Evolutionary conservation across 805 yeast species (phyloP), one percentile per base, ranked within the genome.

Genomic region (Saccharomyces paradoxus): DNA sequence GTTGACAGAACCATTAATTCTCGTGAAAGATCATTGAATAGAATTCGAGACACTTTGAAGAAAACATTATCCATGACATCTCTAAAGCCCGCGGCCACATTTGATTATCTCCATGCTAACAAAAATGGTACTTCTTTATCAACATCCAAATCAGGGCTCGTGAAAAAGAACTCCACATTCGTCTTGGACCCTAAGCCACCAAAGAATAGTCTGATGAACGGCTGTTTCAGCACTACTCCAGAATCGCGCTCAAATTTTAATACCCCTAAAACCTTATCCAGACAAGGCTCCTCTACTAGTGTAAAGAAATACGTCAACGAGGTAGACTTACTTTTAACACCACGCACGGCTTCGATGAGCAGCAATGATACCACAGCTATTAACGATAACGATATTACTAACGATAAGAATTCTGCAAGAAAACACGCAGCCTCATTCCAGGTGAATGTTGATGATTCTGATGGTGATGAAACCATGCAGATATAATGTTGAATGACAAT

Each of bases 131-230:
- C 59, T 7, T 22, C 53, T 14, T 37, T 52, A 10, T 55, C 56
- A 3, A 53, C 57, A 2, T 53, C 53, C 22, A 51, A 53, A 21
- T 48, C 57, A n/a, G 50, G 57, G 24, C 22, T 52, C 22, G 44
- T 37, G 44, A 37, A 52, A 37, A 49, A 52, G 44, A 61, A 65
- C 46, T 67, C 71, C 0, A 69, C 71, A 1, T 69, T 69, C 50
- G 62, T 55, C 17, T 51, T 69, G 17, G 71, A 62, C 46, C 71
- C 71, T 12, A 56, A 56, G 50, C 70, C 71, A 8, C 70, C 71
- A 29, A 46, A 50, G 4, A 56, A 55, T 26, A 61, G 69, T 2
- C 53, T 68, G 53, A 69, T 69, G 72, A 66, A 68, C 52, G 72
- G 72, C 21, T 56, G 66, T 21, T 67, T 58, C 46, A 63, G 71